Conservation (phyloP, 441 rosid species). For the Theobroma grandiflorum region DNA sequence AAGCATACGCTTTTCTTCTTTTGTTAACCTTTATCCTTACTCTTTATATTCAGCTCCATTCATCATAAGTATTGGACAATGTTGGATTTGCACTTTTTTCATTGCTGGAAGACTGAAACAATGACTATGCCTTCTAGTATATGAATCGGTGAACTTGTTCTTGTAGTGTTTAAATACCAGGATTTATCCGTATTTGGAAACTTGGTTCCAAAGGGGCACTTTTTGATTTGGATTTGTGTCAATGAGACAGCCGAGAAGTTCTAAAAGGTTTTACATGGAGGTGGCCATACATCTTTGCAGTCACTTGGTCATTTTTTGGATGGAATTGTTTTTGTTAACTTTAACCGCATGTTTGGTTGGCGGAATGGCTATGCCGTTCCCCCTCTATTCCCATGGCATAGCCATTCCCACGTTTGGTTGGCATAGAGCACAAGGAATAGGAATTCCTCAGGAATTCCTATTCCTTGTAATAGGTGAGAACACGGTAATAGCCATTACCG, state of each 20-base stretch:
- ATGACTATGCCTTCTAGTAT: not conserved
- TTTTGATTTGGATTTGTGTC: not conserved
- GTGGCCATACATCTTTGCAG: not conserved
- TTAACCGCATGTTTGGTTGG: too few species aligned
- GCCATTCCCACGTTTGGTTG: too few species aligned
- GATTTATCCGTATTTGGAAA: not conserved
- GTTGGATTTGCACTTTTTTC: not conserved
- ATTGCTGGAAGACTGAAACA: not conserved
- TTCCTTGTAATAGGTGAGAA: too few species aligned
- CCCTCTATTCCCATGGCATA: too few species aligned
- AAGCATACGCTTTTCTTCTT: not conserved
- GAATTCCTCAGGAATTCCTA: too few species aligned
- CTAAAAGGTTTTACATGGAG: not conserved
- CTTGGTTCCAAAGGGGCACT: not conserved
- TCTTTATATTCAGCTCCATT: not conserved
- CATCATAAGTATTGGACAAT: not conserved
- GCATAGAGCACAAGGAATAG: too few species aligned
- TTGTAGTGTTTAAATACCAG: not conserved
- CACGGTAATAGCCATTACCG: too few species aligned
- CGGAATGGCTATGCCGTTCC: too few species aligned
- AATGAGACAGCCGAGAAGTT: not conserved
- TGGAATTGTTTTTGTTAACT: too few species aligned
- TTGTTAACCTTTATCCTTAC: not conserved
- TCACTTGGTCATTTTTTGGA: too few species aligned
- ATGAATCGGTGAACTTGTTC: not conserved